phyloP scores from a whole-genome alignment of 2,329 filamentous ascomycete genomes.

The Gnomoniopsis smithogilvyi region DNA sequence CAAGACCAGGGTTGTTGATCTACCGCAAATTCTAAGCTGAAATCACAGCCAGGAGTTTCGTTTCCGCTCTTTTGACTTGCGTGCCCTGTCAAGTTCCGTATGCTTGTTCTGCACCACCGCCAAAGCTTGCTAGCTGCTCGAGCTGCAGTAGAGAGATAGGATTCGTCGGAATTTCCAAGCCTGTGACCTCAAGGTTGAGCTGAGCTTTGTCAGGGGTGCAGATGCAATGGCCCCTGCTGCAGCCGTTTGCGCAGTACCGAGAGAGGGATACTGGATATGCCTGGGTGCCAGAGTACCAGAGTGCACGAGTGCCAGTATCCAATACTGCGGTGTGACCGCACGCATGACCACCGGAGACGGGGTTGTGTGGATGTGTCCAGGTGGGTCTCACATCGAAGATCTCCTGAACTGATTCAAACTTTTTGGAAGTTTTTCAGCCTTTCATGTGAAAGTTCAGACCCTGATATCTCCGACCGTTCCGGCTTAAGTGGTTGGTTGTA shows the following conservation, averaged over 20 bases:
- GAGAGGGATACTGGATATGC: too few relatives aligned
- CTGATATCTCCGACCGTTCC: background rate
- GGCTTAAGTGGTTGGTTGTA: background rate
- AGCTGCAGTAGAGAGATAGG: background rate
- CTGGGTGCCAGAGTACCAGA: too few relatives aligned
- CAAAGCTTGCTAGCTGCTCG: background rate
- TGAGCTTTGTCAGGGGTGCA: background rate
- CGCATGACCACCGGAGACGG: too few relatives aligned
- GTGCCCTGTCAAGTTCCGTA: background rate
- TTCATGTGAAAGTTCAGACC: background rate
- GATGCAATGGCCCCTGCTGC: background rate
- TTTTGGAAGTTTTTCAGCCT: background rate
- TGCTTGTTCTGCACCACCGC: too few relatives aligned
- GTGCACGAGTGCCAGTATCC: background rate
- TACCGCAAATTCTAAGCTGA: conserved; percentile 11
- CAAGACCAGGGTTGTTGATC: background rate
- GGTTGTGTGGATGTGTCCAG: too few relatives aligned
- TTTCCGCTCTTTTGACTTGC: background rate
- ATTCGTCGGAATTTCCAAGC: background rate
- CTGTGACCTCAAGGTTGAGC: conserved; percentile 2
- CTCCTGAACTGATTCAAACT: background rate
- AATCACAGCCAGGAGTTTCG: conserved; percentile 16
- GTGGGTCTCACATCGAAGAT: too few relatives aligned
- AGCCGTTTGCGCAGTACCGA: background rate
- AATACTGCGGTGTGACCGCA: background rate